phyloP scores from a whole-genome alignment of 345 rosid genomes.

The Litchi chinensis region DNA sequence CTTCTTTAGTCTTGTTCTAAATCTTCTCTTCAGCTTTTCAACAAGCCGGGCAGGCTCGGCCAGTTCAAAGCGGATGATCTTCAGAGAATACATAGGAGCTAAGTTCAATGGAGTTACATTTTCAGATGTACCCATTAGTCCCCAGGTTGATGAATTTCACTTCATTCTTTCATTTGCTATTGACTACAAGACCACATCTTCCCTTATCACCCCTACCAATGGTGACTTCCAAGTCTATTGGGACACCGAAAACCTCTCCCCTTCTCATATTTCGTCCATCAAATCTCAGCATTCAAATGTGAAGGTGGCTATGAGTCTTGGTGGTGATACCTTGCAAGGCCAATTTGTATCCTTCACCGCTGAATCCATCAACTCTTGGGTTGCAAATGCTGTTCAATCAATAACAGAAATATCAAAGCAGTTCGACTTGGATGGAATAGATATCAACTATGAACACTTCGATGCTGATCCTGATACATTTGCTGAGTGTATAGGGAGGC shows the following conservation, averaged over 20 bases:
- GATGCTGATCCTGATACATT: slow-evolving; percentile 49
- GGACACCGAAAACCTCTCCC: slow-evolving; percentile 42
- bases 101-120: slow-evolving; percentile 44
- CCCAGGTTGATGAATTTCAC: slow-evolving; percentile 41
- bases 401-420: slow-evolving; percentile 35
- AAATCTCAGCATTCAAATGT: slow-evolving; percentile 39
- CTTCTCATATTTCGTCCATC: slow-evolving; percentile 40
- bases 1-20: slow-evolving; percentile 18
- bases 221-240: slow-evolving; percentile 49
- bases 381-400: slow-evolving; percentile 45
- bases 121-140: slow-evolving; percentile 47
- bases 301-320: slow-evolving; percentile 61
- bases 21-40: slow-evolving; percentile 23
- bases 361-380: slow-evolving; percentile 49
- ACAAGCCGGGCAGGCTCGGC: slow-evolving; percentile 29
- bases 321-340: slow-evolving; percentile 42
- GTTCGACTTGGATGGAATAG: slow-evolving; percentile 53
- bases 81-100: slow-evolving; percentile 66
- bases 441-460: slow-evolving; percentile 61
- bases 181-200: slow-evolving; percentile 40
- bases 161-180: slow-evolving; percentile 55
- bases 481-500: slow-evolving; percentile 57
- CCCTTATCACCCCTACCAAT: slow-evolving; percentile 45
- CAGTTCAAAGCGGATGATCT: slow-evolving; percentile 43
- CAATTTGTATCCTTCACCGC: slow-evolving; percentile 33